Base-by-base conservation (phyloP, 1,139 yeast genomes). In the Saccharomycopsis hybrid region DNA sequence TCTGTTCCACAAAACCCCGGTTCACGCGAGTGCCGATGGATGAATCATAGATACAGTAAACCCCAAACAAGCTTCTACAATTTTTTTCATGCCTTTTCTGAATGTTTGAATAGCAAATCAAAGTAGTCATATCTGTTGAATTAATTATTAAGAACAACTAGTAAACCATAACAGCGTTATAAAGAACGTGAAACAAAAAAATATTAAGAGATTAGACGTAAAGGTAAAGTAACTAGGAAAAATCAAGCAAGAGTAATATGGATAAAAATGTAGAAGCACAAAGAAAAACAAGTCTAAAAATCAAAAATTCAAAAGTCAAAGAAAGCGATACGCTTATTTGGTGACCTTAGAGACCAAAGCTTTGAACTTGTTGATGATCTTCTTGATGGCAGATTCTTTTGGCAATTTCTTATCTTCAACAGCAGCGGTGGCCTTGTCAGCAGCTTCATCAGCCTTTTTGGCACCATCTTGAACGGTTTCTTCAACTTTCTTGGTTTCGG, bases 281-380 rank as follows among this genome's bases (percentile, higher is more conserved):
- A 25, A 36, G 11, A 11, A 36, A 32, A 11, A 44, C n/a, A 5
- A 31, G 27, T 7, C 4, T 3, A 24, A 24, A 5, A 18, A 8
- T 40, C 11, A 32, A 32, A 11, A 24, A 24, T 11, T 25, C 29
- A 40, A 7, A 18, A 39, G 8, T 25, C 8, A 40, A 5, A 18
- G 5, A 30, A 29, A 18, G 5, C 31, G 37, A 8, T 32, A 30
- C 31, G 11, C 35, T 44, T 47, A 47, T 44, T 52, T 52, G 35
- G 51, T 46, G 32, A 52, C 54, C 40, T 50, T 50, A 30, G 53
- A 46, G 28, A 53, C 52, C 33, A 51, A 43, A 44, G 52, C 52
- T 35, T 53, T 51, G 42, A 51, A 39, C 32, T 51, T 51, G 43
- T 48, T 32, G 25, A 48, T 13, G 43, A 46, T 37, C 35, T 53